Evolutionary conservation across 495 filamentous ascomycete genomes (phyloP).

Genomic region (Xylaria grammica): DNA sequence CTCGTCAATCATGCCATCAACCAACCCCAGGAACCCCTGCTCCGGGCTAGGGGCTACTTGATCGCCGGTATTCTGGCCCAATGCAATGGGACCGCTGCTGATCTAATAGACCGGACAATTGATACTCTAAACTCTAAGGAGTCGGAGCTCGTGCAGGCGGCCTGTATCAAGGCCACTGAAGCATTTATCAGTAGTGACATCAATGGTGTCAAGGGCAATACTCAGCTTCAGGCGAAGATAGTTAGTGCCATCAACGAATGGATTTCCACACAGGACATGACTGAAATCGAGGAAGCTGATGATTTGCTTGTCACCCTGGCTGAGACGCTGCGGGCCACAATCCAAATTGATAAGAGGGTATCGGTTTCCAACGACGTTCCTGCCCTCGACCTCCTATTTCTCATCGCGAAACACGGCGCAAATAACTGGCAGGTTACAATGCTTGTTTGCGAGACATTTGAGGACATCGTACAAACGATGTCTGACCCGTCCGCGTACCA

Average conservation of each 20-base stretch:
- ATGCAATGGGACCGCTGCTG: constrained; percentile 55
- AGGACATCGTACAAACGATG: constrained; percentile 77
- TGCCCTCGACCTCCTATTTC: constrained; percentile 85
- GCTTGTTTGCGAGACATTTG: constrained; percentile 86
- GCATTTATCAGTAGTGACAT: constrained; percentile 68
- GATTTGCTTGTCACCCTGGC: constrained; percentile 89
- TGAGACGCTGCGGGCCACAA: constrained; percentile 83
- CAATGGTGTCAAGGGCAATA: constrained; percentile 41
- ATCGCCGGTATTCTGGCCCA: constrained; percentile 75
- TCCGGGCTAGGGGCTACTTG: constrained; percentile 84
- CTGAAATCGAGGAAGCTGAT: constrained; percentile 81
- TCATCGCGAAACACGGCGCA: constrained; percentile 84
- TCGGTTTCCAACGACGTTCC: constrained; percentile 68
- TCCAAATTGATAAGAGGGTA: constrained; percentile 74
- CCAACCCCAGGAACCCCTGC: constrained; percentile 64
- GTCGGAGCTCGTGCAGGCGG: constrained; percentile 87
- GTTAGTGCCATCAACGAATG: constrained; percentile 78
- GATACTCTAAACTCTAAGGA: constrained; percentile 74
- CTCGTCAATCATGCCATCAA: constrained; percentile 78
- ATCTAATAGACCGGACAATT: constrained; percentile 73
- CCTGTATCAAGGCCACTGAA: constrained; percentile 87
- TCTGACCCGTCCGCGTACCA: constrained; percentile 69
- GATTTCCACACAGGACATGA: constrained; percentile 76
- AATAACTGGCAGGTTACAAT: constrained; percentile 73
- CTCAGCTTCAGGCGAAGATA: constrained; percentile 71